Evolutionary conservation across 2,329 filamentous ascomycete genomes (phyloP), one percentile per base, ranked within the genome.

Genomic region (Alternaria gaisen): DNA sequence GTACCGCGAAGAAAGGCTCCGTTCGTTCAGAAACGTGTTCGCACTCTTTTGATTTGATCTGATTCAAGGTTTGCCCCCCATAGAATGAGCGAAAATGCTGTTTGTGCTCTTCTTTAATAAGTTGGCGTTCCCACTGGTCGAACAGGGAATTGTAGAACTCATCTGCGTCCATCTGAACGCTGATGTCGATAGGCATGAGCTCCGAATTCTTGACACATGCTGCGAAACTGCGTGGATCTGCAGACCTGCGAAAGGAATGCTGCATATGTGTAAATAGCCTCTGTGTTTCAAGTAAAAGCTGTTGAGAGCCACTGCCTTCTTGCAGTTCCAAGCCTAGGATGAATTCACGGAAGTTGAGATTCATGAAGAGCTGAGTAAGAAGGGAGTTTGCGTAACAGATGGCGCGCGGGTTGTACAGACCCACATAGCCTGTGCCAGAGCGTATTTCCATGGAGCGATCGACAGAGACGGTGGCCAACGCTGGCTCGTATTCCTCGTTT

Each of bases 351-450:
- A 99, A 98, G 7, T 88, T 85, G 16, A 91, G 81, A 74, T 99
- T 98, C 93, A 97, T 98, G 82, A 94, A 99, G 0, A 99, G 86
- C 74, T 99, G 95, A 0, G 93, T 94, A 62, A 98, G 85, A 0
- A 99, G 83, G 0, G 95, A 98, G 76, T 99, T 99, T 74, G 98
- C 86, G 76, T 99, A 99, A 79, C 95, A 99, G 0, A 96, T 98
- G 75, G 97, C 97, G 10, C 93, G 95, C 16, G 97, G 85, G 72
- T 99, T 99, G 58, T 86, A 86, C n/a, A 99, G 80, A 1, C 95
- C 95, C n/a, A 91, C 88, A 75, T 97, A 97, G 20, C 93, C 93
- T 64, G 91, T 91, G 1, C 87, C 80, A 2, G 92, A 88, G 63
- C 93, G 88, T n/a, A 96, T 85, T 16, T 88, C 86, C 70, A 87